phyloP scores from a whole-genome alignment of 1,284 basidiomycete genomes.

The Cryptococcus jaspeensis region DNA sequence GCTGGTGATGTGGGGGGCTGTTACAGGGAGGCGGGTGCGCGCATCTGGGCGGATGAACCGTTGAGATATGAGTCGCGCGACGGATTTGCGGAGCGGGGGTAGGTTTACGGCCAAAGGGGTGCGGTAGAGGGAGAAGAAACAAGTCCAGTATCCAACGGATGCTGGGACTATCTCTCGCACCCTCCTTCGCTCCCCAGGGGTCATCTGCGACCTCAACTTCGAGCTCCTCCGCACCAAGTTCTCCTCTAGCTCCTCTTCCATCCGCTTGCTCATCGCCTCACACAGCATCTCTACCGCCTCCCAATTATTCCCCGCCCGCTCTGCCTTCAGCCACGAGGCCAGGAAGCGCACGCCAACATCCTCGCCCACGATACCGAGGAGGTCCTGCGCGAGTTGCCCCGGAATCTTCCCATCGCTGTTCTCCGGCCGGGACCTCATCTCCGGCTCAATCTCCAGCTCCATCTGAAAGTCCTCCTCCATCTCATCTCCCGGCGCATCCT shows the following conservation, averaged over 20 bases:
- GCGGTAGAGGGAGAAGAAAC: slow-evolving; percentile 8
- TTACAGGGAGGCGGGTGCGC: background rate
- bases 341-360: slow-evolving; percentile 13
- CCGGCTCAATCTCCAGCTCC: background rate
- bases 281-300: slow-evolving; percentile 11
- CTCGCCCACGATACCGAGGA: slow-evolving; percentile 14
- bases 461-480: no score
- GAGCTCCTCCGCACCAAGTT: no score
- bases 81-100: slow-evolving; percentile 1
- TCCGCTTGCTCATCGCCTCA: slow-evolving; percentile 12
- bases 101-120: background rate
- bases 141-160: background rate
- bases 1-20: background rate
- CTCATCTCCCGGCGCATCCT: background rate
- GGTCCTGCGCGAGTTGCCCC: slow-evolving; percentile 17
- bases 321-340: slow-evolving; percentile 30
- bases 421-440: background rate
- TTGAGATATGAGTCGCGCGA: slow-evolving; percentile 3
- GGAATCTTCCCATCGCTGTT: slow-evolving; percentile 6
- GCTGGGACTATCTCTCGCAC: slow-evolving; percentile 1
- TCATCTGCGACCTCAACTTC: no score
- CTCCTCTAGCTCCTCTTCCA: background rate
- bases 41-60: background rate
- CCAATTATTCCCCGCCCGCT: slow-evolving; percentile 16
- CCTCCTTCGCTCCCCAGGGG: no score